Evolutionary conservation across 257 asterid species (phyloP).

Genomic region (Ligustrum vulgare): DNA sequence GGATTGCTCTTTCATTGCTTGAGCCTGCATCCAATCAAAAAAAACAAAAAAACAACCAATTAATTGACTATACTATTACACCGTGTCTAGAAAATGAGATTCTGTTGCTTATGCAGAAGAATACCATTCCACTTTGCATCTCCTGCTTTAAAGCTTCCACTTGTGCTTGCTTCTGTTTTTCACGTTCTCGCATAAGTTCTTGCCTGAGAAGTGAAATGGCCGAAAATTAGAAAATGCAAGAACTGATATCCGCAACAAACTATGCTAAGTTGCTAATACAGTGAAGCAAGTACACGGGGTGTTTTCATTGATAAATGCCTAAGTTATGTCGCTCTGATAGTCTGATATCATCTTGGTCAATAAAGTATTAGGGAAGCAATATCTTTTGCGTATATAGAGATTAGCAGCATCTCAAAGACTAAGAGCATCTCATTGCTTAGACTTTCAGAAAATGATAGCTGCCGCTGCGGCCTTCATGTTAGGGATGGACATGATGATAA

Average conservation of each 20-base stretch:
- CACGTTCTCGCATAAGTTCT: constrained; percentile 78
- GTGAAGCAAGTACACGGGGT: not conserved
- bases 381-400: not conserved
- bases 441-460: too few relatives aligned
- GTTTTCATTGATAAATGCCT: not conserved
- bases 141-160: constrained; percentile 70
- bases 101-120: not conserved
- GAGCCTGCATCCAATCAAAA: constrained; percentile 54
- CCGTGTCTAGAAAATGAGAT: not conserved
- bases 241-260: not conserved
- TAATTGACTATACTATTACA: not conserved
- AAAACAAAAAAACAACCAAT: constrained; percentile 6
- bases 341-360: not conserved
- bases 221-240: not conserved
- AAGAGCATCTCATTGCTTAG: not conserved
- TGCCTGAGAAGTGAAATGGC: constrained; percentile 43
- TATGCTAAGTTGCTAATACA: not conserved
- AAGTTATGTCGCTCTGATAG: not conserved
- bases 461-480: not conserved
- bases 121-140: constrained; percentile 96
- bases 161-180: constrained; percentile 72
- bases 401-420: not conserved
- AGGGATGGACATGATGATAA: too few relatives aligned
- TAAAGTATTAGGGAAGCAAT: too few relatives aligned
- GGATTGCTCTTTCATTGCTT: constrained; percentile 99